These are phyloP conservation scores for Pseudonectria foliicola DNA, from an alignment of 2,329 filamentous ascomycete genomes.

Conservation along the genomic window DNA sequence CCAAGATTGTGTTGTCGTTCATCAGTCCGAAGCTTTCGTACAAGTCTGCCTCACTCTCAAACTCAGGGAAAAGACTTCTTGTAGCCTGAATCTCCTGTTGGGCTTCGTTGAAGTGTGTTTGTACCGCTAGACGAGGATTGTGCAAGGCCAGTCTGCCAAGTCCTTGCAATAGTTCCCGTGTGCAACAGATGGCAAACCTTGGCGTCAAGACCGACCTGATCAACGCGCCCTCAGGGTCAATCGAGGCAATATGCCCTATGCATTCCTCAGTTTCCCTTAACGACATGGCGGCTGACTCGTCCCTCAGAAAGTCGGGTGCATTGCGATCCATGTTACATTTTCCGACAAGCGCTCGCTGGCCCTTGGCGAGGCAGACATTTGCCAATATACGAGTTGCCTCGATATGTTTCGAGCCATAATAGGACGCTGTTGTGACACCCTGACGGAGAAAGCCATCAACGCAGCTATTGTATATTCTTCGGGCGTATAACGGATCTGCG, in stretches of 20 bases:
- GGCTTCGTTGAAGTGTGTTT: constrained; percentile 63
- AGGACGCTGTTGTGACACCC: constrained; percentile 54
- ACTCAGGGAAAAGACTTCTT: constrained; percentile 46
- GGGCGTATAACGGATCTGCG: constrained; percentile 44
- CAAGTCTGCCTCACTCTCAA: constrained; percentile 50
- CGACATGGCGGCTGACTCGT: constrained; percentile 38
- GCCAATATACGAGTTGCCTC: constrained; percentile 51
- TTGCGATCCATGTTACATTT: constrained; percentile 58
- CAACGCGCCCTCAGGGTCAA: constrained; percentile 38
- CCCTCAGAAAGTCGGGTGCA: constrained; percentile 46
- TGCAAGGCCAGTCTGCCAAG: constrained; percentile 45
- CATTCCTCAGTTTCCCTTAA: constrained; percentile 42
- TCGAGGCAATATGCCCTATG: constrained; percentile 37
- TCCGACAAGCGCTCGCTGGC: constrained; percentile 53
- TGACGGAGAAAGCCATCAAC: constrained; percentile 54
- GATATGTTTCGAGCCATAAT: constrained; percentile 51
- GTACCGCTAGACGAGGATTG: constrained; percentile 47
- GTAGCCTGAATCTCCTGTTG: constrained; percentile 53
- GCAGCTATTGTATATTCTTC: constrained; percentile 41
- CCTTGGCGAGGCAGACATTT: constrained; percentile 42
- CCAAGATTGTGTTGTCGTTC: constrained; percentile 49
- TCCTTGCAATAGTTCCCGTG: constrained; percentile 43
- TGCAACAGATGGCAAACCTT: constrained; percentile 56
- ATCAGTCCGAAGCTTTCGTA: constrained; percentile 51
- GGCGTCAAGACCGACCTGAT: constrained; percentile 48